Conservation (phyloP, 177 flowering plant species). For the Vitis hybrid region DNA sequence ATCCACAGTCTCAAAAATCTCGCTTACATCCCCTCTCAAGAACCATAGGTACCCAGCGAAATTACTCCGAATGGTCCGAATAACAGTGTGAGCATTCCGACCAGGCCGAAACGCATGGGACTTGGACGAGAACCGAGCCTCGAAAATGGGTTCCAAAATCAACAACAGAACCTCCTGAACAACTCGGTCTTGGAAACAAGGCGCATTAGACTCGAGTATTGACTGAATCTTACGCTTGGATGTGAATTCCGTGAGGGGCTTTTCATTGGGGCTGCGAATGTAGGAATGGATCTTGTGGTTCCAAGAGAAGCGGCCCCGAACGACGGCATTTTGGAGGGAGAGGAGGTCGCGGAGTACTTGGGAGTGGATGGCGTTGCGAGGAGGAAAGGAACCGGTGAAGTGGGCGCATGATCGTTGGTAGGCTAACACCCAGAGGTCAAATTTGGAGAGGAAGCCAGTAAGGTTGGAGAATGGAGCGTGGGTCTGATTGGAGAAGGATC, state of each 20-base stretch:
- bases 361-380: conserved; percentile 60
- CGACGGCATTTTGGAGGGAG: conserved; percentile 66
- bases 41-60: conserved; percentile 97
- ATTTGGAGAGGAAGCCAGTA: conserved; percentile 78
- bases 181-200: conserved; percentile 76
- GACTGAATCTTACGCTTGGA: conserved; percentile 55
- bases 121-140: conserved; percentile 68
- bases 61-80: conserved; percentile 81
- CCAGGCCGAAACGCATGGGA: conserved; percentile 90
- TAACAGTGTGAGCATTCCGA: conserved; percentile 79
- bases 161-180: conserved; percentile 88
- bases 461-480: conserved; percentile 61
- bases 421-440: conserved; percentile 92
- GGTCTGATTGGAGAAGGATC: conserved; percentile 47
- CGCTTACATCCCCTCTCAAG: conserved; percentile 73
- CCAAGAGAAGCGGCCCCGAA: conserved; percentile 61
- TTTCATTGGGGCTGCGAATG: conserved; percentile 69
- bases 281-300: conserved; percentile 38
- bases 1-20: conserved; percentile 45
- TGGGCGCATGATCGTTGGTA: conserved; percentile 87
- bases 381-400: conserved; percentile 79
- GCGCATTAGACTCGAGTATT: conserved; percentile 40
- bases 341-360: conserved; percentile 52
- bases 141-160: conserved; percentile 85
- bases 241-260: conserved; percentile 23